Conservation (phyloP, 2,329 filamentous ascomycete species). For the Endothia cerciana region DNA sequence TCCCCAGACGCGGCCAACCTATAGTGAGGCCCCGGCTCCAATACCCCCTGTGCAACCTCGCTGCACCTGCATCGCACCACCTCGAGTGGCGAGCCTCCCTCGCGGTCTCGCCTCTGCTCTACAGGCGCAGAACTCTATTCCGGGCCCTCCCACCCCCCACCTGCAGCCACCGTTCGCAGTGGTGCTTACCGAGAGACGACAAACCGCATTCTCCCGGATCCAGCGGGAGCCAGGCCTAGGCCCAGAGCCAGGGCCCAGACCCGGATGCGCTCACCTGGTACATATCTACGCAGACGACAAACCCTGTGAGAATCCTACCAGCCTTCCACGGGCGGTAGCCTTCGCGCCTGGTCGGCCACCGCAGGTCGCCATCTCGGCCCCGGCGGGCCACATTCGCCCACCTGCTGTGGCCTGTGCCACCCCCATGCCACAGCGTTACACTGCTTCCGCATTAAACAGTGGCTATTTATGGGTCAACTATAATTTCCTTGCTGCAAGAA, state of each 20-base stretch:
- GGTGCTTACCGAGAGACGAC: not conserved
- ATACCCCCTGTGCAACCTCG: not conserved
- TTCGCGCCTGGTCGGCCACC: not conserved
- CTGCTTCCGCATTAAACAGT: slow-evolving; percentile 25
- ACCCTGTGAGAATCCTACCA: too few relatives aligned
- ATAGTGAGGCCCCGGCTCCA: not conserved
- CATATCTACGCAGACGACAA: too few relatives aligned
- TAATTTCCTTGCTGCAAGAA: slow-evolving; percentile 27
- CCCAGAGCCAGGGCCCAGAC: not conserved
- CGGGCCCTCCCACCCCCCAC: not conserved
- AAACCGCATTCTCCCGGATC: not conserved
- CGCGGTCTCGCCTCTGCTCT: slow-evolving; percentile 2
- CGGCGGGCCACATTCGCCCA: slow-evolving; percentile 1
- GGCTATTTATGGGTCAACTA: slow-evolving; percentile 28
- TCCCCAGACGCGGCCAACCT: not conserved
- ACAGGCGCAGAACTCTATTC: not conserved
- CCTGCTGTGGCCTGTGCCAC: slow-evolving; percentile 20
- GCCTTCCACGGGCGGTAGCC: too few relatives aligned
- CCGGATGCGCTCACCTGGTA: too few relatives aligned
- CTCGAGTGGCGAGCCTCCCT: not conserved
- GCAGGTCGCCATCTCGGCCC: not conserved
- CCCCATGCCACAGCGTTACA: slow-evolving; percentile 25
- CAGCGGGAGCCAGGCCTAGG: not conserved
- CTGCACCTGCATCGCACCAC: not conserved
- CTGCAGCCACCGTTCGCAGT: not conserved